Percentiles rank a stretch among this genome's conserved stretches.
phyloP scores from a whole-genome alignment of 2,329 filamentous ascomycete genomes.

The Penicillium corylophilum region DNA sequence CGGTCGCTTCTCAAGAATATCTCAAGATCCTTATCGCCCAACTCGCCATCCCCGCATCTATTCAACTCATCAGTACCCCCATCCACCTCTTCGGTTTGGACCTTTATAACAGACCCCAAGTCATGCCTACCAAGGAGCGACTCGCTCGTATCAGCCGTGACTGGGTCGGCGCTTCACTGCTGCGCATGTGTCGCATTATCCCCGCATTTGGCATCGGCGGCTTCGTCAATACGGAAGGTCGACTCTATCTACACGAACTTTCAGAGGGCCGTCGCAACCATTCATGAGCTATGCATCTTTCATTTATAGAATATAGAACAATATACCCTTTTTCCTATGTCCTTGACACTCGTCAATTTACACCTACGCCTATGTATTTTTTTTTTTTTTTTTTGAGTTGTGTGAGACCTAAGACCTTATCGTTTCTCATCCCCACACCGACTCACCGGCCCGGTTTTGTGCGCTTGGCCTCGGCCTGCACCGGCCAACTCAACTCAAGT shows the following conservation, averaged over 20 bases:
- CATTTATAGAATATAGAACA: constrained; percentile 17
- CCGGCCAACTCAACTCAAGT: background rate
- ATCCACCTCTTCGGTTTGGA: constrained; percentile 81
- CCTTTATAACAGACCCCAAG: constrained; percentile 68
- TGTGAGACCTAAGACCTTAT: constrained; percentile 7
- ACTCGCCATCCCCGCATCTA: constrained; percentile 72
- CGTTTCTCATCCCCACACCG: constrained; percentile 8
- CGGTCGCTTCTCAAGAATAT: constrained; percentile 77
- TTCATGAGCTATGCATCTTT: constrained; percentile 8
- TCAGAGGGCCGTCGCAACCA: constrained; percentile 19
- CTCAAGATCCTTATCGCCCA: constrained; percentile 83
- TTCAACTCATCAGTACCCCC: constrained; percentile 77
- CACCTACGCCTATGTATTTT: too few relatives aligned
- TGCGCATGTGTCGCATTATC: constrained; percentile 77
- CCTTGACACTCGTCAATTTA: background rate
- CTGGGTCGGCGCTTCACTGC: constrained; percentile 70
- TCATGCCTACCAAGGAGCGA: constrained; percentile 55
- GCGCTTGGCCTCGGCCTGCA: constrained; percentile 16
- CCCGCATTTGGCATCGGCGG: constrained; percentile 87
- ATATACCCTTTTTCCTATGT: constrained; percentile 23
- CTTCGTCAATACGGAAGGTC: constrained; percentile 66
- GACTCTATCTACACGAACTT: constrained; percentile 31
- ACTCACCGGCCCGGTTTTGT: constrained; percentile 19
- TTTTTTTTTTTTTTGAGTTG: background rate
- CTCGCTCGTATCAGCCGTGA: constrained; percentile 65